phyloP scores from a whole-genome alignment of 2,329 filamentous ascomycete genomes.

The Tricladium varicosporioides region DNA sequence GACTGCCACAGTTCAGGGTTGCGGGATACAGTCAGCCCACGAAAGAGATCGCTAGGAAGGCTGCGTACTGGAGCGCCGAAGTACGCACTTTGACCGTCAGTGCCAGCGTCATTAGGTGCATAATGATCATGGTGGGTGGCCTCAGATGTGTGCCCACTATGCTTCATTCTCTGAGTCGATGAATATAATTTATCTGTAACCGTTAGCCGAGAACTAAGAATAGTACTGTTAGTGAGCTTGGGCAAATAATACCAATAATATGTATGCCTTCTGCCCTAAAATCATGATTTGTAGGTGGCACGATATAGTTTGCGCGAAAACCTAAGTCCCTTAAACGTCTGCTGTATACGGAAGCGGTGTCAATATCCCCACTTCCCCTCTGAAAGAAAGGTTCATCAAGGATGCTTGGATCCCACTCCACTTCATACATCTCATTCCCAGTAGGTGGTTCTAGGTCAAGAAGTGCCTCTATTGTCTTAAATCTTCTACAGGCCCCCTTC shows the following conservation, averaged over 20 bases:
- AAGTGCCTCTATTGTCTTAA: neutral
- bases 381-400: neutral
- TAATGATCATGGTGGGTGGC: constrained; percentile 13
- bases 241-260: neutral
- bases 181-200: constrained; percentile 11
- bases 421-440: neutral
- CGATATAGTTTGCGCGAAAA: neutral
- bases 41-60: constrained; percentile 9
- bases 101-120: constrained; percentile 7
- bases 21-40: constrained; percentile 2
- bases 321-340: neutral
- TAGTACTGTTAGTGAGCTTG: neutral
- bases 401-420: neutral
- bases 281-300: neutral
- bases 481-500: neutral
- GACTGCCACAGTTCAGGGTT: constrained; percentile 9
- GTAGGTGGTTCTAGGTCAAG: neutral
- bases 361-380: neutral
- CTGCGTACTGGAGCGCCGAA: constrained; percentile 3
- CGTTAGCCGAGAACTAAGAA: constrained; percentile 3
- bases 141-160: constrained; percentile 5
- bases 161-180: constrained; percentile 10
- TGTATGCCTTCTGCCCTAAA: neutral
- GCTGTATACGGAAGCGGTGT: neutral
- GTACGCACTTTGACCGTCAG: constrained; percentile 9